Percentiles rank a stretch among this genome's conserved stretches.
Evolutionary conservation across 164 flowering plant species (phyloP).

Genomic region (Stephania cephalantha): DNA sequence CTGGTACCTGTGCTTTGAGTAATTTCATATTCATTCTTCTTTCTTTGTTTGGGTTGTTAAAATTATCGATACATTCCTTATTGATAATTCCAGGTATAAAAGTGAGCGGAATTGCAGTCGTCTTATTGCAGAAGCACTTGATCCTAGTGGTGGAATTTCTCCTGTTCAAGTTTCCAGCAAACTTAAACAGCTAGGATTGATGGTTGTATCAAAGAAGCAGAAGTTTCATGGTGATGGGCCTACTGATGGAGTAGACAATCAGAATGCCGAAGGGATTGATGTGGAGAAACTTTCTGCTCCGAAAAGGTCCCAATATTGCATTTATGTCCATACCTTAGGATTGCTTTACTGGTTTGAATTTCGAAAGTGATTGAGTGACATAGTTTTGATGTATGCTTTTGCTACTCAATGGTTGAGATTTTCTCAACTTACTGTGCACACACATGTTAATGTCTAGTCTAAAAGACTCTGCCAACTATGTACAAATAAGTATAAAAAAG

Average conservation of each 20-base stretch:
- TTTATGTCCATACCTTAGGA: neutral
- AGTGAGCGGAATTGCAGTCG: constrained; percentile 41
- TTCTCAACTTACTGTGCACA: no score
- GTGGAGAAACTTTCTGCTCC: constrained; percentile 19
- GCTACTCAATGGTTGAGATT: no score
- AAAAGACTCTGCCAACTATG: no score
- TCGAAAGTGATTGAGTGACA: no score
- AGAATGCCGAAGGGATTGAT: constrained; percentile 19
- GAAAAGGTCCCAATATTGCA: constrained; percentile 29
- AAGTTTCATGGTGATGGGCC: constrained; percentile 12
- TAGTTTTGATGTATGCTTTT: no score
- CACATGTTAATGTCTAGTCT: no score
- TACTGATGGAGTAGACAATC: constrained; percentile 15
- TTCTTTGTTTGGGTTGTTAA: no score
- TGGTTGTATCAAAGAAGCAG: constrained; percentile 34
- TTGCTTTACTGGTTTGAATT: constrained; percentile 1
- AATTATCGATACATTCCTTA: neutral
- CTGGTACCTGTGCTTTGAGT: neutral
- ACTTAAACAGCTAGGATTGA: constrained; percentile 60
- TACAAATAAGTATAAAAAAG: no score
- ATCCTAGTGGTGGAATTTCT: constrained; percentile 51
- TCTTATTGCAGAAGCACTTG: constrained; percentile 64
- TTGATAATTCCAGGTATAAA: constrained; percentile 46
- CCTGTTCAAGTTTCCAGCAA: constrained; percentile 51
- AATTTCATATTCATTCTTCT: neutral